A percentile compares a stretch with the other conserved stretches of the same genome.
Evolutionary conservation across 805 yeast genomes (phyloP).

Genomic region (Saccharomycopsis capsularis): DNA sequence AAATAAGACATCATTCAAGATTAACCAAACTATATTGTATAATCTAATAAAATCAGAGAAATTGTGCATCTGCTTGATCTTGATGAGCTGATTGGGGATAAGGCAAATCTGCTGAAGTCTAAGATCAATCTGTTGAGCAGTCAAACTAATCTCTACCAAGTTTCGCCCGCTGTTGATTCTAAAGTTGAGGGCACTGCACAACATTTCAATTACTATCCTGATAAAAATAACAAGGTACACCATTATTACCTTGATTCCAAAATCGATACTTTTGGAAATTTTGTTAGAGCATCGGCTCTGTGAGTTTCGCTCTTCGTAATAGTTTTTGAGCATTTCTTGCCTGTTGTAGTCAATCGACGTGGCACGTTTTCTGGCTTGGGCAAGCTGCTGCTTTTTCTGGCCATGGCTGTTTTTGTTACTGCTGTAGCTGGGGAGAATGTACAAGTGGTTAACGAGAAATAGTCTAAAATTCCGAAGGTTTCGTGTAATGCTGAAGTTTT

Average conservation of each 20-base stretch:
- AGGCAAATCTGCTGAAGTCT: conserved; percentile 68
- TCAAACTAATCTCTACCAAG: conserved; percentile 43
- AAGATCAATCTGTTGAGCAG: conserved; percentile 73
- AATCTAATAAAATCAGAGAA: conserved; percentile 64
- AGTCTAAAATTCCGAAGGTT: conserved; percentile 13
- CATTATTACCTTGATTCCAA: not conserved
- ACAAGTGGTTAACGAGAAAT: conserved; percentile 16
- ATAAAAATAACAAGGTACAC: conserved; percentile 7
- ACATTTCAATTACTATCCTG: conserved; percentile 5
- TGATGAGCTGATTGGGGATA: conserved; percentile 72
- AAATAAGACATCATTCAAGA: conserved; percentile 70
- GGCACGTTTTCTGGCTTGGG: not conserved
- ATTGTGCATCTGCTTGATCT: conserved; percentile 34
- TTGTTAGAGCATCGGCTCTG: not conserved
- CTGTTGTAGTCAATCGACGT: not conserved
- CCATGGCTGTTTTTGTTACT: not conserved
- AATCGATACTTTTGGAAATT: not conserved
- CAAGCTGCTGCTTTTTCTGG: not conserved
- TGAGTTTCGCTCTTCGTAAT: not conserved
- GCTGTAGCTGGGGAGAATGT: conserved; percentile 16
- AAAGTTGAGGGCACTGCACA: conserved; percentile 28
- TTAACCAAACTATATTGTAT: conserved; percentile 84
- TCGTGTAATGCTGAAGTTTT: conserved; percentile 12
- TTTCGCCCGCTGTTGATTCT: conserved; percentile 24
- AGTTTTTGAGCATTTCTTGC: not conserved